phyloP scores from a whole-genome alignment of 306 rosid genomes.

The Psophocarpus tetragonolobus region DNA sequence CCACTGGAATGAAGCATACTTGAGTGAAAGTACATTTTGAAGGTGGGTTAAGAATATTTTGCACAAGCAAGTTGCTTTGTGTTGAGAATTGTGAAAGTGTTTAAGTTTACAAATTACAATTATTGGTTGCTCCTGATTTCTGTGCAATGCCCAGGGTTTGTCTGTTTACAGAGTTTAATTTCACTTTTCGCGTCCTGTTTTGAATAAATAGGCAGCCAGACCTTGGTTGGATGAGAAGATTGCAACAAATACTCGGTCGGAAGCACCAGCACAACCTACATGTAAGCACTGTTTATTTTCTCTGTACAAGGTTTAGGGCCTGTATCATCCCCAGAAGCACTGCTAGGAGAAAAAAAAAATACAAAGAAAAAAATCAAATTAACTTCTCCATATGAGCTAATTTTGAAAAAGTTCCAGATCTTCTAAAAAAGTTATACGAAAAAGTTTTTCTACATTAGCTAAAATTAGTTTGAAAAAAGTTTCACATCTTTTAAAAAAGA shows the following conservation, averaged over 20 bases:
- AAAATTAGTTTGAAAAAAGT: too few relatives aligned
- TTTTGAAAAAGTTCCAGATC: too few relatives aligned
- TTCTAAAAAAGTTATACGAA: too few relatives aligned
- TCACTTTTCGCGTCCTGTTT: neutral
- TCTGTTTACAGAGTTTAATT: neutral
- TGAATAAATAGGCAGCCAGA: constrained; percentile 71
- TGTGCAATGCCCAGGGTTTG: neutral
- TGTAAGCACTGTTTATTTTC: constrained; percentile 41
- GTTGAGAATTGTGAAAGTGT: neutral
- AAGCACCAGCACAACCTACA: constrained; percentile 83
- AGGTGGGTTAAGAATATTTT: neutral
- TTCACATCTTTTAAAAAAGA: too few relatives aligned
- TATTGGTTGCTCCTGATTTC: constrained; percentile 7
- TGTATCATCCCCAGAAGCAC: too few relatives aligned
- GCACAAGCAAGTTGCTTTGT: constrained; percentile 6
- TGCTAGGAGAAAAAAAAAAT: too few relatives aligned
- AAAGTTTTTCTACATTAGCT: too few relatives aligned
- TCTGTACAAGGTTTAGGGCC: too few relatives aligned
- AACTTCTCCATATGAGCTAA: too few relatives aligned
- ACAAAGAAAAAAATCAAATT: too few relatives aligned
- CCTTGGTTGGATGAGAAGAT: constrained; percentile 85
- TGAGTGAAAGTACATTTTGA: neutral
- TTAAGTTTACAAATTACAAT: neutral
- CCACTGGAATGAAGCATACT: neutral
- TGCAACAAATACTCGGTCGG: constrained; percentile 85